Evolutionary conservation across 2,329 filamentous ascomycete genomes (phyloP).

Genomic region (Aspergillus sp.): DNA sequence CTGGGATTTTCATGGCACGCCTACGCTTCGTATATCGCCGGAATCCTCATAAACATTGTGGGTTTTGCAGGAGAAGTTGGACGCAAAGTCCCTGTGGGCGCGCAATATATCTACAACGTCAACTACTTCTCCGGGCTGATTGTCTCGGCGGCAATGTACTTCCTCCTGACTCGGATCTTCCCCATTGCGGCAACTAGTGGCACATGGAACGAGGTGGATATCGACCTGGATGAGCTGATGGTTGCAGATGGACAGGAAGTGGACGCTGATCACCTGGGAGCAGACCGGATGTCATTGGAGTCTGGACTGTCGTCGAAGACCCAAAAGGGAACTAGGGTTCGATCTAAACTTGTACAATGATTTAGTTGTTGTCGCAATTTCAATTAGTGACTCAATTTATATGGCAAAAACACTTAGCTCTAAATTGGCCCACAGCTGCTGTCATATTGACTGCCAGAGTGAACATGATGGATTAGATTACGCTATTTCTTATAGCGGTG

Average conservation of each 20-base stretch:
- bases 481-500: too few relatives aligned
- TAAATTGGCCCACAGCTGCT: too few relatives aligned
- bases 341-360: not conserved
- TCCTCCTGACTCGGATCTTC: constrained; percentile 56
- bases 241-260: constrained; percentile 27
- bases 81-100: constrained; percentile 61
- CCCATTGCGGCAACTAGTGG: constrained; percentile 68
- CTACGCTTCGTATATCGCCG: constrained; percentile 71
- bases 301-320: constrained; percentile 6
- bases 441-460: too few relatives aligned
- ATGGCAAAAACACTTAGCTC: too few relatives aligned
- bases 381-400: too few relatives aligned
- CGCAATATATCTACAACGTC: constrained; percentile 77
- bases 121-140: constrained; percentile 86
- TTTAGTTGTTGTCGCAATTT: not conserved
- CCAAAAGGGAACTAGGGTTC: constrained; percentile 16
- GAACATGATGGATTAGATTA: too few relatives aligned
- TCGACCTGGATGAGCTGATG: constrained; percentile 23
- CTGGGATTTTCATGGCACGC: constrained; percentile 74
- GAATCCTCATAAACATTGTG: constrained; percentile 83
- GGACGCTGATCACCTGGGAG: constrained; percentile 18
- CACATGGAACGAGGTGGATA: constrained; percentile 65
- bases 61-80: constrained; percentile 81
- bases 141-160: constrained; percentile 61
- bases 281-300: not conserved